Percentiles rank a stretch among this genome's conserved stretches.
Conservation (phyloP, 139 green algal genomes). For the Spirogloea muscicola region DNA sequence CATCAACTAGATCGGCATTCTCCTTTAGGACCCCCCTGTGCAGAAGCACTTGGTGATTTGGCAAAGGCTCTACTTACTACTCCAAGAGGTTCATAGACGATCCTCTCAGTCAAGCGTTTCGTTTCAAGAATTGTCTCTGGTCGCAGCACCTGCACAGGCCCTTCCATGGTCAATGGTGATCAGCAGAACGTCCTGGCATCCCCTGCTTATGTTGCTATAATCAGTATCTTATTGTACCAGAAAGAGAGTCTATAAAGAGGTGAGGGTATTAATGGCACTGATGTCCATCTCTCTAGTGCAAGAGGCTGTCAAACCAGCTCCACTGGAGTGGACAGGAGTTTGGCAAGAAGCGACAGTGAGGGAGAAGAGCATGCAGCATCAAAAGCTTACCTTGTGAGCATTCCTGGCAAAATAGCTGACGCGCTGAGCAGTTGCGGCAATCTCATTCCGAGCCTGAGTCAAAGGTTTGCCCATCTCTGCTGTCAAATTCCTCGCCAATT, state of each 20-base stretch:
- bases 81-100: constrained; percentile 40
- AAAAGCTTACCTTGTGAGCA: too few relatives aligned
- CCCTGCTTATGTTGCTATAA: too few relatives aligned
- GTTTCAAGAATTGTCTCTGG: background rate
- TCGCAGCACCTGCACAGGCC: background rate
- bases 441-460: constrained; percentile 14
- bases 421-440: background rate
- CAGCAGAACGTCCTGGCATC: too few relatives aligned
- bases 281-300: too few relatives aligned
- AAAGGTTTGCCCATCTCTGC: constrained; percentile 20
- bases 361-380: too few relatives aligned
- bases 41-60: background rate
- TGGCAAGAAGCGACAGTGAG: too few relatives aligned
- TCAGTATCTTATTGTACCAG: too few relatives aligned
- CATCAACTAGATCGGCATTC: background rate
- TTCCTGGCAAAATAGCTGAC: constrained; percentile 24
- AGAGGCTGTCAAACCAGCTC: too few relatives aligned
- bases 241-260: too few relatives aligned
- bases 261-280: too few relatives aligned
- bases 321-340: too few relatives aligned
- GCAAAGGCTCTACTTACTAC: constrained; percentile 4
- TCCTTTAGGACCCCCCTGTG: background rate
- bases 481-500: constrained; percentile 1
- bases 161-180: too few relatives aligned
- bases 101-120: constrained; percentile 15